These are phyloP conservation scores for Amesomyces nigricolor DNA, from an alignment of 2,329 filamentous ascomycete species.

Conservation along the genomic window DNA sequence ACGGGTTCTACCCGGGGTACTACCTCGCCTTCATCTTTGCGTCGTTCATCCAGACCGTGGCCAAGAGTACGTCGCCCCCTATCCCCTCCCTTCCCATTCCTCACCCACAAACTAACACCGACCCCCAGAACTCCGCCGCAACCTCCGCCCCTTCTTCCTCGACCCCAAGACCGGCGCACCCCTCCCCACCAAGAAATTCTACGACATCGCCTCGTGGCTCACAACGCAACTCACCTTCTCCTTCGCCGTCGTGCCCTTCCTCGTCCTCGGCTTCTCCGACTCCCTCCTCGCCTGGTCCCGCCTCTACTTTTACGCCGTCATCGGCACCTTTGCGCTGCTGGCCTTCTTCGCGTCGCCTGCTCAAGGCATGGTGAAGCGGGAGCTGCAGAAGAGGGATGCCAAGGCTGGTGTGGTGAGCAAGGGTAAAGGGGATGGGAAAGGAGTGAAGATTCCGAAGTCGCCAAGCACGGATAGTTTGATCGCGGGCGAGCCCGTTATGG, in stretches of 20 bases:
- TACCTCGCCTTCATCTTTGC: constrained; percentile 87
- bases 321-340: constrained; percentile 60
- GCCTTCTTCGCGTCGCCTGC: constrained; percentile 73
- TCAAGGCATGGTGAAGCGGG: constrained; percentile 54
- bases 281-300: constrained; percentile 73
- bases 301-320: constrained; percentile 81
- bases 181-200: constrained; percentile 71
- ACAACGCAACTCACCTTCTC: constrained; percentile 47
- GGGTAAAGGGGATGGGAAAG: constrained; percentile 10
- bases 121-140: constrained; percentile 71
- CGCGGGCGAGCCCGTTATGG: constrained; percentile 60
- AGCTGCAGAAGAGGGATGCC: constrained; percentile 53
- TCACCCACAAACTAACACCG: neutral
- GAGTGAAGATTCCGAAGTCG: constrained; percentile 32
- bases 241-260: constrained; percentile 78
- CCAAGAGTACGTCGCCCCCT: constrained; percentile 67
- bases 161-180: constrained; percentile 66
- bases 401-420: constrained; percentile 36
- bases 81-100: neutral
- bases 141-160: constrained; percentile 89
- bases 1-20: constrained; percentile 96
- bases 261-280: constrained; percentile 67
- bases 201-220: constrained; percentile 53
- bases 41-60: constrained; percentile 84
- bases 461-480: constrained; percentile 53